These are phyloP conservation scores for Exophiala viscosa DNA, from an alignment of 2,329 filamentous ascomycete genomes.

Conservation along the genomic window DNA sequence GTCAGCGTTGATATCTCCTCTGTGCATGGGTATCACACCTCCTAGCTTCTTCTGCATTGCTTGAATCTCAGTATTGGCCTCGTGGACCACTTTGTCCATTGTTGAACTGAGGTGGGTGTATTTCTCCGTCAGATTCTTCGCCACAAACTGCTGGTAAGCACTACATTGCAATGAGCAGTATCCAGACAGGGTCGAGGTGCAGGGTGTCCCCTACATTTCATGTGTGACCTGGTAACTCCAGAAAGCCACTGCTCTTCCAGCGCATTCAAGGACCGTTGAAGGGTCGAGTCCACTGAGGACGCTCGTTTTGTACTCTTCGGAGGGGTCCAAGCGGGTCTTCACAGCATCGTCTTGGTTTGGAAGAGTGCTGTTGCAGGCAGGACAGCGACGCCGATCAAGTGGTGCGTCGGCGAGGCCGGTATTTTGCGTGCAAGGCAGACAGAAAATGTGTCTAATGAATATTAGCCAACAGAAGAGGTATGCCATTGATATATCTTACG, in stretches of 20 bases:
- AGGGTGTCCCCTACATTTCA: slow-evolving; percentile 59
- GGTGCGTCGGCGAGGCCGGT: slow-evolving; percentile 59
- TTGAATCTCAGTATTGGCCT: slow-evolving; percentile 70
- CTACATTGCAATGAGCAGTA: slow-evolving; percentile 39
- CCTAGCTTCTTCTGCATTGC: slow-evolving; percentile 62
- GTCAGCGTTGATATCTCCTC: slow-evolving; percentile 31
- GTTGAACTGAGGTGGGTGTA: slow-evolving; percentile 62
- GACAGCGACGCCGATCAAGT: slow-evolving; percentile 60
- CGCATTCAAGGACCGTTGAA: slow-evolving; percentile 79
- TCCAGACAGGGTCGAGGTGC: not conserved
- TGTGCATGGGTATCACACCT: slow-evolving; percentile 40
- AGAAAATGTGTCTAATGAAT: slow-evolving; percentile 72
- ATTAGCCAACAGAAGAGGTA: slow-evolving; percentile 8
- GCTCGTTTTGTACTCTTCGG: slow-evolving; percentile 86
- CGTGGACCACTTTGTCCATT: slow-evolving; percentile 68
- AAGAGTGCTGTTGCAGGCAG: slow-evolving; percentile 69
- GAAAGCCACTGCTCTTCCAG: slow-evolving; percentile 72
- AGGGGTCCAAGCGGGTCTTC: slow-evolving; percentile 67
- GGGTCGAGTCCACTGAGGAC: slow-evolving; percentile 80
- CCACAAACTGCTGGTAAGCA: slow-evolving; percentile 72
- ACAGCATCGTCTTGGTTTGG: slow-evolving; percentile 71
- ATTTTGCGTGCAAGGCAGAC: slow-evolving; percentile 65
- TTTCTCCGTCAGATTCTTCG: slow-evolving; percentile 68
- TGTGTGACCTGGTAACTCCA: slow-evolving; percentile 84
- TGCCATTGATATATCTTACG: slow-evolving; percentile 47